Evolutionary conservation across 352 stramenopile genomes (phyloP), one percentile per base, ranked within the genome.

Genomic region (Pythium phragmitis): DNA sequence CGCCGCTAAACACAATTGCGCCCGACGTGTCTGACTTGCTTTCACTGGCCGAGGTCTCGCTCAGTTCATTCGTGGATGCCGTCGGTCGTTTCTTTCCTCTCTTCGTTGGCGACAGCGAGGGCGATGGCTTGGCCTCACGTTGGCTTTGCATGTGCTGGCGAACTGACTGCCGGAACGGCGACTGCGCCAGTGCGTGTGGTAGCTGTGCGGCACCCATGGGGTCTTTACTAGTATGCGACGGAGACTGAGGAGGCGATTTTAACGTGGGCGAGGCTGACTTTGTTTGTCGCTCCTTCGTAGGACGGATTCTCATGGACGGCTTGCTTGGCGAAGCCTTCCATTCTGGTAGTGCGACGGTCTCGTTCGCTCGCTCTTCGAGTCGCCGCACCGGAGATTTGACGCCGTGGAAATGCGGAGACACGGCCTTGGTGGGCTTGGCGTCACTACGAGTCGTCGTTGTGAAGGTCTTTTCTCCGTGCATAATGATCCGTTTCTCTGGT

Each of bases 1-100:
- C 67, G 34, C 72, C 75, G 36, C 75, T 67, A 63, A 88, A 82
- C 0, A 53, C 23, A 26, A 72, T 37, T 4, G 74, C 34, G 7
- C 34, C 34, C 34, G 34, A 39, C 7, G 34, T 39, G 34, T 39
- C 34, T 37, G 33, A 37, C 33, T 37, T 37, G 33, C 33, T 37
- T 39, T 39, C 34, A 39, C 34, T 39, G 34, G 34, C 34, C 34
- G 7, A 39, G 11, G 34, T 2, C 8, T 26, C 30, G 13, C 36
- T 17, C 4, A 34, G 13, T 7, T 19, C 36, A 7, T 26, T 5
- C 11, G 23, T 26, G 17, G 37, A 4, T 39, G 19, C 26, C 4
- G 41, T 16, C 28, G 30, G 14, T 3, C 23, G 21, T 16, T 67
- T 70, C 45, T 57, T 69, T 16, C 17, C 1, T 26, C 26, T 30